These are phyloP conservation scores for Jacaranda copaia DNA, from an alignment of 257 asterid species.

Conservation along the genomic window DNA sequence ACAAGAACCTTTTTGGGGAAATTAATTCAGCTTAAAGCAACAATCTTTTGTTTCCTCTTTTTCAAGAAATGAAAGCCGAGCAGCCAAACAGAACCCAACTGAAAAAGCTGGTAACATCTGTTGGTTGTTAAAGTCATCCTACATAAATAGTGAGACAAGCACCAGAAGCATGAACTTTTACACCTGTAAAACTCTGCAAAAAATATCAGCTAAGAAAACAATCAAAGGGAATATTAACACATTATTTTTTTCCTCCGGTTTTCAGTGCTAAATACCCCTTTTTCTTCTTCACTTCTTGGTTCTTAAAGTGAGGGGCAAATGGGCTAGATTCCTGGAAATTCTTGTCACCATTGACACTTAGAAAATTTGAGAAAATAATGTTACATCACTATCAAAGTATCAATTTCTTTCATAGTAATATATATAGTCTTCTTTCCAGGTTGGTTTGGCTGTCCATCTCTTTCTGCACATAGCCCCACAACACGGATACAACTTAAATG, in stretches of 20 bases:
- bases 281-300: conserved; percentile 27
- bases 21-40: conserved; percentile 27
- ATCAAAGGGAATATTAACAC: background rate
- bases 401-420: conserved; percentile 30
- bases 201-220: conserved; percentile 50
- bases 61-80: background rate
- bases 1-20: conserved; percentile 33
- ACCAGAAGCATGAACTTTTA: conserved; percentile 61
- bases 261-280: conserved; percentile 47
- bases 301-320: conserved; percentile 41
- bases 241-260: conserved; percentile 46
- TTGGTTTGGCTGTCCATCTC: conserved; percentile 50
- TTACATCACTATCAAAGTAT: conserved; percentile 39
- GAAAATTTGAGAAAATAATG: conserved; percentile 29
- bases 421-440: conserved; percentile 50
- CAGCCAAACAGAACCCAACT: conserved; percentile 33
- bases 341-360: conserved; percentile 45
- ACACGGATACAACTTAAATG: conserved; percentile 18
- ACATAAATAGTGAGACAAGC: conserved; percentile 48
- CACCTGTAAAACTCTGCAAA: conserved; percentile 60
- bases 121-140: conserved; percentile 41
- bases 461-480: conserved; percentile 37
- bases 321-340: conserved; percentile 52
- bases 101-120: conserved; percentile 41
- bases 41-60: background rate